Evolutionary conservation across 2,329 filamentous ascomycete species (phyloP).

Genomic region (Phaeoacremonium minimum): DNA sequence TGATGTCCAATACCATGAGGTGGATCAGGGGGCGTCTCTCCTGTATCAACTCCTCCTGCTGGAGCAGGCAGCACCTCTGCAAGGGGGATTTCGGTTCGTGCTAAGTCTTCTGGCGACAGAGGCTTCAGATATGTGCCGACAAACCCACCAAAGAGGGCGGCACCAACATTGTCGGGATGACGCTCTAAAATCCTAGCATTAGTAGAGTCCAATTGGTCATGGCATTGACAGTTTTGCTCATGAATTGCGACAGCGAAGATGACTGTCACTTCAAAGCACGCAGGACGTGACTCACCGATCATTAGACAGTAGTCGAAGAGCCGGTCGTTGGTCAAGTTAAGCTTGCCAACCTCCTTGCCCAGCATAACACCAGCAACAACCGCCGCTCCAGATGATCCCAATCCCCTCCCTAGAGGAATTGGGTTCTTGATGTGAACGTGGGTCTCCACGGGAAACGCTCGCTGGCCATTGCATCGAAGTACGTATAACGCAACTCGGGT

Average conservation of each 20-base stretch:
- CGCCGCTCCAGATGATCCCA: constrained; percentile 93
- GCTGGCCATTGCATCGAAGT: constrained; percentile 83
- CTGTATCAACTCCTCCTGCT: constrained; percentile 87
- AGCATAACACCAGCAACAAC: constrained; percentile 94
- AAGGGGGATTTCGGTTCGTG: constrained; percentile 87
- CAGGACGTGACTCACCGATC: constrained; percentile 66
- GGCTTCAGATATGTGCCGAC: constrained; percentile 96
- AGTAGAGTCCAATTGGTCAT: too few relatives aligned
- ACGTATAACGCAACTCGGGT: constrained; percentile 94
- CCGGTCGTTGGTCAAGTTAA: constrained; percentile 72
- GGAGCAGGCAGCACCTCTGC: constrained; percentile 89
- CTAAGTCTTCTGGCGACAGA: constrained; percentile 81
- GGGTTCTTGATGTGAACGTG: constrained; percentile 94
- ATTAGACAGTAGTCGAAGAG: constrained; percentile 96
- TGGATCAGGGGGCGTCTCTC: constrained; percentile 80
- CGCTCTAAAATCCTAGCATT: constrained; percentile 50
- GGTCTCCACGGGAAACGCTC: constrained; percentile 78
- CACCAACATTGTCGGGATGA: constrained; percentile 92
- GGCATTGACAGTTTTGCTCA: too few relatives aligned
- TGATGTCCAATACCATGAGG: constrained; percentile 91
- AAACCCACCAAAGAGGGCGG: constrained; percentile 92
- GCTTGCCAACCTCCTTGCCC: constrained; percentile 79
- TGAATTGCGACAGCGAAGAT: too few relatives aligned
- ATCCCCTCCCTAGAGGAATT: constrained; percentile 84
- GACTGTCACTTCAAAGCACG: too few relatives aligned